Conservation (phyloP, 2,329 filamentous ascomycete species). For the Pyrenophora teres region DNA sequence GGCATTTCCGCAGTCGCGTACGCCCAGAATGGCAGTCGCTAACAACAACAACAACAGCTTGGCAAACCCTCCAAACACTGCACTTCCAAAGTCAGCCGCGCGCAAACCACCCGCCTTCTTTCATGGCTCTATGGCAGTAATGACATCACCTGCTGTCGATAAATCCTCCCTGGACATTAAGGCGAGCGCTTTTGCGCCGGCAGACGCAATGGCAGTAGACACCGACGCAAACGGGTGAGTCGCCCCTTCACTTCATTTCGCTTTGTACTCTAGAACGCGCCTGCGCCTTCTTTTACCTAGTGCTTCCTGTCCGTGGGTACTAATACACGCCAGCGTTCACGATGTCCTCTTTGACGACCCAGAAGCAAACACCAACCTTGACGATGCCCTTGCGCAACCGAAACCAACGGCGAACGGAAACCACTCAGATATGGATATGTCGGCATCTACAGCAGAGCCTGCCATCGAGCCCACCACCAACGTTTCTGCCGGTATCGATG, state of each 20-base stretch:
- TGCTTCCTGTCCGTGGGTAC: constrained; percentile 1
- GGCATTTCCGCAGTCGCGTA: constrained; percentile 21
- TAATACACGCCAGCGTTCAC: constrained; percentile 34
- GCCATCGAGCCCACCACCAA: constrained; percentile 48
- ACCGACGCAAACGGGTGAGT: constrained; percentile 65
- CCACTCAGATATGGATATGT: constrained; percentile 27
- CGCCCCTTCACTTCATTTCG: constrained; percentile 23
- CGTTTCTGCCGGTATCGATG: constrained; percentile 51
- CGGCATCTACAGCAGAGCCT: constrained; percentile 35
- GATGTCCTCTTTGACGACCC: constrained; percentile 46
- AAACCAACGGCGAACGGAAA: constrained; percentile 41
- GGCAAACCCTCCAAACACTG: constrained; percentile 15
- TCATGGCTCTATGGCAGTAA: constrained; percentile 50
- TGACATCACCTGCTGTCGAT: constrained; percentile 46
- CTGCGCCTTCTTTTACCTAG: constrained; percentile 7
- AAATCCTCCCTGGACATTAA: constrained; percentile 56
- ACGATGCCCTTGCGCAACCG: constrained; percentile 27
- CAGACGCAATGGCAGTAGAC: constrained; percentile 59
- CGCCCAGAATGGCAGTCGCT: constrained; percentile 18
- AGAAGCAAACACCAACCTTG: constrained; percentile 21
- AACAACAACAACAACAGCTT: constrained; percentile 18
- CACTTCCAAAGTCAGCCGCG: constrained; percentile 21
- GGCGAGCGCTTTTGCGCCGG: constrained; percentile 52
- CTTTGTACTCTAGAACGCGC: constrained; percentile 1
- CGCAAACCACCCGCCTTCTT: constrained; percentile 29